phyloP scores from a whole-genome alignment of 805 yeast genomes.

The Candida easanensis region DNA sequence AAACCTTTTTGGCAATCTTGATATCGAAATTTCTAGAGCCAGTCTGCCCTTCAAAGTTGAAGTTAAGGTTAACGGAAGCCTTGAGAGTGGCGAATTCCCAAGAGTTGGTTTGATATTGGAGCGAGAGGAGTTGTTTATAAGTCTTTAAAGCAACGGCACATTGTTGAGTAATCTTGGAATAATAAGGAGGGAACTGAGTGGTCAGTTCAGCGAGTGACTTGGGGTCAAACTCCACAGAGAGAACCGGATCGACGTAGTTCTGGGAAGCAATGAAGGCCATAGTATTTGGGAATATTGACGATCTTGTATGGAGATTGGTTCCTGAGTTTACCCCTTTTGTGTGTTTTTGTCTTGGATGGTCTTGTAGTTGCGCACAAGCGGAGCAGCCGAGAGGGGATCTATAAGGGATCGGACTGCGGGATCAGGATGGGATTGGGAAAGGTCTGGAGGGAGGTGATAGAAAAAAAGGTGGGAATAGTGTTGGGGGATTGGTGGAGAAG shows the following conservation, averaged over 20 bases:
- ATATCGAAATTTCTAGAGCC: constrained; percentile 42
- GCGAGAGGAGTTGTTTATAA: constrained; percentile 27
- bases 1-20: constrained; percentile 52
- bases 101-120: constrained; percentile 28
- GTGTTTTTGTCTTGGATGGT: no score
- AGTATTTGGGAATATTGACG: no score
- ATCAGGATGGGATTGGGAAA: no score
- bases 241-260: constrained; percentile 20
- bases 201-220: constrained; percentile 13
- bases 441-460: not conserved
- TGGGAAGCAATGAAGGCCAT: not conserved
- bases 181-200: constrained; percentile 10
- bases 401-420: not conserved
- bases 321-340: no score
- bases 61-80: constrained; percentile 28
- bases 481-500: no score
- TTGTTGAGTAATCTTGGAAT: constrained; percentile 21
- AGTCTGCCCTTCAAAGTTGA: constrained; percentile 14
- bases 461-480: not conserved
- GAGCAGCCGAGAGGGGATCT: not conserved
- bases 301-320: not conserved
- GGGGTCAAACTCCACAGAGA: constrained; percentile 14
- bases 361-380: no score
- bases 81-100: constrained; percentile 33
- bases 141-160: constrained; percentile 28